Conservation (phyloP, 1,139 yeast genomes). For the Suhomyces panamericanus region DNA sequence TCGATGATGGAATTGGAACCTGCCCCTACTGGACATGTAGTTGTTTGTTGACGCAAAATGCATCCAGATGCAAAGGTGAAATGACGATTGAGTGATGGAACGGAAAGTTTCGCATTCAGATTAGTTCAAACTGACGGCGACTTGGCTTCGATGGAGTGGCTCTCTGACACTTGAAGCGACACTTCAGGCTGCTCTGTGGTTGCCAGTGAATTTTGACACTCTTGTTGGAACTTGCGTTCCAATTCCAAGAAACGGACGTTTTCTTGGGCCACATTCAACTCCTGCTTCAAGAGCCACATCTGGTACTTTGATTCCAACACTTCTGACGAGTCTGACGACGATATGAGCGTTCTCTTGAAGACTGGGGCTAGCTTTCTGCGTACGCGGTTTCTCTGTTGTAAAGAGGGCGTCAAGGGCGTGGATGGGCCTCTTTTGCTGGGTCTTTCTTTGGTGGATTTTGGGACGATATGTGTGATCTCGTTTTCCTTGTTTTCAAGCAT, state of each 20-base stretch:
- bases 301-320: slow-evolving; percentile 21
- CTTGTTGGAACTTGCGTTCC: slow-evolving; percentile 18
- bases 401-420: slow-evolving; percentile 25
- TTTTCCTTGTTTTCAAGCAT: slow-evolving; percentile 8
- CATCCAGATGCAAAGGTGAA: slow-evolving; percentile 1
- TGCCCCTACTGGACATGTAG: too few species aligned
- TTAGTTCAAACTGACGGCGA: neutral
- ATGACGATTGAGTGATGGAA: neutral
- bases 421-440: slow-evolving; percentile 24
- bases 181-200: too few species aligned
- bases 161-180: too few species aligned
- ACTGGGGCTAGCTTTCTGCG: slow-evolving; percentile 17
- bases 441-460: slow-evolving; percentile 7
- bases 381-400: slow-evolving; percentile 16
- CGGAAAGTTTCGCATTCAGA: too few species aligned
- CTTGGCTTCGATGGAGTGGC: neutral
- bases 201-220: neutral
- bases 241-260: slow-evolving; percentile 21
- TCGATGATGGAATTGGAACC: too few species aligned
- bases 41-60: neutral
- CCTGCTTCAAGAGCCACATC: slow-evolving; percentile 22
- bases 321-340: slow-evolving; percentile 13
- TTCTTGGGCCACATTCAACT: slow-evolving; percentile 17
- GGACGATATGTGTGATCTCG: neutral
- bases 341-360: neutral